Evolutionary conservation across 2,329 filamentous ascomycete species (phyloP), one percentile per base, ranked within the genome.

Genomic region (Neoscytalidium dimidiatum): DNA sequence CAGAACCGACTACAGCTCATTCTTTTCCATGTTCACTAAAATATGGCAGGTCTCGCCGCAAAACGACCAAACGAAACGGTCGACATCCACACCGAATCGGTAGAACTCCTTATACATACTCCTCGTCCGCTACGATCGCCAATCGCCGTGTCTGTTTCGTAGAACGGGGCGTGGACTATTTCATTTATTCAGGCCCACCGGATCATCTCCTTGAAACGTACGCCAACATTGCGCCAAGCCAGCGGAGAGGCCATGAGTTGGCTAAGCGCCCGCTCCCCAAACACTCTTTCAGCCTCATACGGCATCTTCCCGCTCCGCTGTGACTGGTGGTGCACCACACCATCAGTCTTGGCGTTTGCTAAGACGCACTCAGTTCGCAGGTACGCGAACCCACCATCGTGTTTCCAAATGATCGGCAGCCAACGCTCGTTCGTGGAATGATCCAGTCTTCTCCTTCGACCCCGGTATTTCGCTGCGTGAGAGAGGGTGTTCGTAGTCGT

Each of bases 121-220:
- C 38, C 4, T 28, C 33, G 14, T 4, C 56, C 41, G 9, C 41
- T 5, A 31, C 28, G 41, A 13, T 11, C n/a, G 3, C 38, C 56
- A 44, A 60, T 46, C 11, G 38, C 13, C 11, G 0, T 6, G 9
- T 29, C 21, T 3, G 9, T 28, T n/a, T 29, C 14, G 14, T 44
- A 19, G 11, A 29, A 21, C 14, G 23, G 35, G 41, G 3, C 26
- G n/a, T 17, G 41, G 38, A 33, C 14, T 33, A 33, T 46, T 46
- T 46, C 44, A 33, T 57, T 23, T 43, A 21, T 21, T 17, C 41
- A 60, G 41, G 56, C 56, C 56, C 41, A 44, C 56, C 35, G n/a
- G 5, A 5, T 41, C n/a, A 21, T 60, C 28, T 60, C 56, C 56
- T 60, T 60, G 56, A 60, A 60, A 60, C 56, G 13, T n/a, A 19